Base-by-base conservation (phyloP, 148 eudicot genomes). In the Beta vulgaris region DNA sequence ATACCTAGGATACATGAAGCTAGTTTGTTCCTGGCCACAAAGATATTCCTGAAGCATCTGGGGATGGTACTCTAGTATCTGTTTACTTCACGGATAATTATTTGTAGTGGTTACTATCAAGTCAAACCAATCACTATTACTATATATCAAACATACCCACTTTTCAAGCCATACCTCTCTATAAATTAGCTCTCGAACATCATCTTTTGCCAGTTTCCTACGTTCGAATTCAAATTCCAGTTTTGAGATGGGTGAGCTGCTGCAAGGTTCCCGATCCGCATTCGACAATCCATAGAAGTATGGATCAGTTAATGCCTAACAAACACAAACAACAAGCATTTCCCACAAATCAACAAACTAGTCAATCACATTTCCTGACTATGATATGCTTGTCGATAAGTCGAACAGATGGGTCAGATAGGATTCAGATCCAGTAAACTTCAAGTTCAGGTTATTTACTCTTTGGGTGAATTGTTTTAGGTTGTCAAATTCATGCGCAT, bases 21-120 rank as follows among this genome's bases (percentile, higher is more conserved):
- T 83, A 64, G 86, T 88, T 73, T 85, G 93, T 75, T 90, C 92
- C 76, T 74, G 84, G 69, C 97, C 97, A 77, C 82, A 84, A 73
- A 88, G 86, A 82, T 90, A 87, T 83, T 92, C 97, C 83, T 86
- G 88, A 81, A 92, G 88, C 97, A 92, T 92, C 82, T 88, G 93
- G 44, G 97, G 95, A 89, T 90, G 97, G 77, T 92, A 92, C 90
- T 92, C 97, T 83, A 92, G 78, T 73, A 90, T 92, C 97, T 92
- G 97, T 85, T 84, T 76, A 80, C 59, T 80, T 81, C 57, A 76
- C 69, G 79, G 25, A 68, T 74, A 73, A 71, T 78, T 71, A n/a
- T 71, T 64, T 76, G 74, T 78, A 72, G 79, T 69, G 73, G 76
- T 76, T 78, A 82, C 48, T 54, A 49, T 57, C 71, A 34, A 35